phyloP scores from a whole-genome alignment of 257 asterid genomes.

The Lavandula angustifolia region DNA sequence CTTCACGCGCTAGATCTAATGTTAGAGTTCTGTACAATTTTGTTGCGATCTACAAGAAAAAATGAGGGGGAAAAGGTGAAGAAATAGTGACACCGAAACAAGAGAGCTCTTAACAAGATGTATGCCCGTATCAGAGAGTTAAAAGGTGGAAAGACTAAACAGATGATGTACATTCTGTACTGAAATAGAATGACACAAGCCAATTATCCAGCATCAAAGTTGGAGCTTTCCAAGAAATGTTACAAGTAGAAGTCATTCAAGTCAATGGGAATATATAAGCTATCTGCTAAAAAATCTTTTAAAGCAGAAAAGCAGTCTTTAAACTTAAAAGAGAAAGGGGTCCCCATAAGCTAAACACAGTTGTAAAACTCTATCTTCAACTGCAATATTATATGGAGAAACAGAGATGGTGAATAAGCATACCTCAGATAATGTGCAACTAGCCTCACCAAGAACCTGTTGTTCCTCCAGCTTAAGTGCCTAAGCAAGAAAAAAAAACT shows the following conservation, averaged over 20 bases:
- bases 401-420: conserved; percentile 32
- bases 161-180: conserved; percentile 12
- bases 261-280: conserved; percentile 27
- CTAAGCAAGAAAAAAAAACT: conserved; percentile 35
- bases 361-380: conserved; percentile 10
- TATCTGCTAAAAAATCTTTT: conserved; percentile 27
- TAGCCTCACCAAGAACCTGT: conserved; percentile 96
- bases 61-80: conserved; percentile 26
- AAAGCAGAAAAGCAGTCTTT: conserved; percentile 1
- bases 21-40: conserved; percentile 59
- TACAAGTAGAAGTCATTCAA: conserved; percentile 23
- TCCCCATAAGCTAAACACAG: conserved; percentile 15
- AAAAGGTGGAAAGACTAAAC: conserved; percentile 16
- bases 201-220: conserved; percentile 26
- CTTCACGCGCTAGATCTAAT: conserved; percentile 59
- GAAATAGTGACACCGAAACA: conserved; percentile 4
- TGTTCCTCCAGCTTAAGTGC: conserved; percentile 84
- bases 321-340: conserved; percentile 17
- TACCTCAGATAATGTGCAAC: conserved; percentile 87
- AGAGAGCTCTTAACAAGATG: conserved; percentile 16
- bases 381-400: conserved; percentile 19
- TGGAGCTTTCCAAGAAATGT: conserved; percentile 23
- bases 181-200: conserved; percentile 18
- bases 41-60: conserved; percentile 62
- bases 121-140: conserved; percentile 7